phyloP scores from a whole-genome alignment of 805 yeast species.

The Candida patagonica region DNA sequence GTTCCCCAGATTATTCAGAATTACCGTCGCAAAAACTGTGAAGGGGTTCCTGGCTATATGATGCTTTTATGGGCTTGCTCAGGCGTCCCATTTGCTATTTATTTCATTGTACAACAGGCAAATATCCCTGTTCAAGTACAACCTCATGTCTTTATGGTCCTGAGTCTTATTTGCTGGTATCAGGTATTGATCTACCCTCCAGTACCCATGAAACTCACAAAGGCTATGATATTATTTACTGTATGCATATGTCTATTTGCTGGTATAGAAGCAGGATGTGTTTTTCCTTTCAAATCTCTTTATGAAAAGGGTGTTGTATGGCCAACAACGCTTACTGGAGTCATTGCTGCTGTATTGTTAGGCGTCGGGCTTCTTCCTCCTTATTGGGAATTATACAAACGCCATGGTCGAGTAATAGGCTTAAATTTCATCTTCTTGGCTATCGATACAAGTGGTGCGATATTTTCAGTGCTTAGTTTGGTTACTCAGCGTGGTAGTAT shows the following conservation, averaged over 20 bases:
- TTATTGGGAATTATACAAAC: conserved; percentile 69
- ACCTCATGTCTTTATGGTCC: conserved; percentile 71
- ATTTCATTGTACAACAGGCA: conserved; percentile 61
- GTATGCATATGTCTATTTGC: conserved; percentile 37
- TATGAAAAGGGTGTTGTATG: conserved; percentile 45
- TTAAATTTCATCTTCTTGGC: conserved; percentile 71
- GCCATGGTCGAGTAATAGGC: conserved; percentile 81
- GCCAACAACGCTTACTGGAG: conserved; percentile 77
- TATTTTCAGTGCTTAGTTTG: conserved; percentile 61
- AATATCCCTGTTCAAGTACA: conserved; percentile 76
- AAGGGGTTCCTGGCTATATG: conserved; percentile 85
- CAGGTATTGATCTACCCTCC: conserved; percentile 77
- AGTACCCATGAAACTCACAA: conserved; percentile 15
- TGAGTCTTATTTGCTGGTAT: conserved; percentile 57
- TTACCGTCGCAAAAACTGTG: conserved; percentile 65
- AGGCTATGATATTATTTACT: conserved; percentile 30
- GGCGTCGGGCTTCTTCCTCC: conserved; percentile 83
- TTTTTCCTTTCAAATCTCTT: conserved; percentile 54
- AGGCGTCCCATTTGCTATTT: conserved; percentile 82
- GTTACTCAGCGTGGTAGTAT: conserved; percentile 44
- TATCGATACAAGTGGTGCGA: conserved; percentile 75
- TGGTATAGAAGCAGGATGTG: conserved; percentile 62
- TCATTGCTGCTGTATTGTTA: conserved; percentile 64
- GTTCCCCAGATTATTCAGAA: conserved; percentile 78
- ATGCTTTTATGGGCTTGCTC: conserved; percentile 71